These are phyloP conservation scores for Yamadazyma buinensis DNA, from an alignment of 1,139 yeast species.

Conservation along the genomic window DNA sequence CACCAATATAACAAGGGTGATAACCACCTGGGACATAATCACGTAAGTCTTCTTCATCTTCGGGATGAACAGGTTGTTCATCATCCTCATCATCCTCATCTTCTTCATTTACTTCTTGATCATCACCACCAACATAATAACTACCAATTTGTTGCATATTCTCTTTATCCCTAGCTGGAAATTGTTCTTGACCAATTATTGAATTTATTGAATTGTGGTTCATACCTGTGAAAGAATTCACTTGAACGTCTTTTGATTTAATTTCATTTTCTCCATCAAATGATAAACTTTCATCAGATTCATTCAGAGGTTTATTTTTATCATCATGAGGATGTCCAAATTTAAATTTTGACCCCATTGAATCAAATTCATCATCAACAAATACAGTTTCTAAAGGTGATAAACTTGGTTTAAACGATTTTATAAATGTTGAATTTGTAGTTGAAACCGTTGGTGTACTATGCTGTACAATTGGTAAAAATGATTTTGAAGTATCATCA, in stretches of 20 bases:
- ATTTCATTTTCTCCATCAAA: slow-evolving; percentile 2
- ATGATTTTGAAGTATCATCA: slow-evolving; percentile 12
- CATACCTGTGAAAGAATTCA: slow-evolving; percentile 1
- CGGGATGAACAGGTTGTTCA: slow-evolving; percentile 34
- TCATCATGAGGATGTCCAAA: slow-evolving; percentile 12
- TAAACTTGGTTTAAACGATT: slow-evolving; percentile 34
- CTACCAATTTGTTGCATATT: no score
- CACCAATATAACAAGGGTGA: slow-evolving; percentile 81
- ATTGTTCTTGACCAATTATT: background rate
- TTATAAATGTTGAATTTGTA: slow-evolving; percentile 19
- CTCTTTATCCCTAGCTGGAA: slow-evolving; percentile 3
- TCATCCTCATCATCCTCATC: slow-evolving; percentile 40
- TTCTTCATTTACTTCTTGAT: slow-evolving; percentile 19
- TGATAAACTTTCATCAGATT: slow-evolving; percentile 4
- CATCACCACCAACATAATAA: slow-evolving; percentile 13
- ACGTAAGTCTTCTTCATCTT: slow-evolving; percentile 60
- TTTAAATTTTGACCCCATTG: slow-evolving; percentile 13
- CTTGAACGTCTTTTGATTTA: background rate
- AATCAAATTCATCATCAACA: slow-evolving; percentile 11
- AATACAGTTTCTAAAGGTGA: slow-evolving; percentile 36
- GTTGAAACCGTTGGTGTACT: slow-evolving; percentile 28
- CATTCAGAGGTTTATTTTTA: slow-evolving; percentile 1
- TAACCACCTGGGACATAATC: slow-evolving; percentile 85
- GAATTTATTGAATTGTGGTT: background rate
- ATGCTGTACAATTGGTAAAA: slow-evolving; percentile 23